These are phyloP conservation scores for Lasiodiplodia hormozganensis DNA, from an alignment of 2,329 filamentous ascomycete genomes.

Conservation along the genomic window DNA sequence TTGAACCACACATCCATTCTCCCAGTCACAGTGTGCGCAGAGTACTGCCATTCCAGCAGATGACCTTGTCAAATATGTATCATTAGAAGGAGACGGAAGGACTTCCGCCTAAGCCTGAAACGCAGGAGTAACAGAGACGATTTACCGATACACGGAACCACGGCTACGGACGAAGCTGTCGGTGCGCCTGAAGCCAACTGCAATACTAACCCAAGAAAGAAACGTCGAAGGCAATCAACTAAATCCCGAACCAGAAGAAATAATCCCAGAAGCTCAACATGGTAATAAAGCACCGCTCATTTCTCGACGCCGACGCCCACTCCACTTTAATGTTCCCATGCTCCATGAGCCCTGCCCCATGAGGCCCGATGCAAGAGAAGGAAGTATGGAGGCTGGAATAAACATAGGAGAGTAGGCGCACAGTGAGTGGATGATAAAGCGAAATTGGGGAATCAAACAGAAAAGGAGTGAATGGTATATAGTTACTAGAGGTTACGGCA, in stretches of 20 bases:
- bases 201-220: constrained; percentile 19
- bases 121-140: neutral
- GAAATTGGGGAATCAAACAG: constrained; percentile 20
- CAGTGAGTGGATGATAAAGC: constrained; percentile 17
- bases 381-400: constrained; percentile 20
- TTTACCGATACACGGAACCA: constrained; percentile 17
- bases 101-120: constrained; percentile 12
- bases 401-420: constrained; percentile 26
- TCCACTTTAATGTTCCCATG: constrained; percentile 27
- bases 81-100: constrained; percentile 11
- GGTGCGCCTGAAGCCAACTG: constrained; percentile 19
- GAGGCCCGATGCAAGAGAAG: constrained; percentile 23
- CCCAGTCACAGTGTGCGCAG: neutral
- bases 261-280: constrained; percentile 8
- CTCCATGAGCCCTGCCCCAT: constrained; percentile 19
- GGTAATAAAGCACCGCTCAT: constrained; percentile 14
- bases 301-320: constrained; percentile 26
- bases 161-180: constrained; percentile 1
- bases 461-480: constrained; percentile 26
- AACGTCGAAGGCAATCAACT: constrained; percentile 6
- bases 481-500: constrained; percentile 27
- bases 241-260: neutral
- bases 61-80: constrained; percentile 25
- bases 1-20: constrained; percentile 37
- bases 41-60: neutral